Evolutionary conservation across 2,329 filamentous ascomycete species (phyloP), one percentile per base, ranked within the genome.

Genomic region (Xylaria sp.): DNA sequence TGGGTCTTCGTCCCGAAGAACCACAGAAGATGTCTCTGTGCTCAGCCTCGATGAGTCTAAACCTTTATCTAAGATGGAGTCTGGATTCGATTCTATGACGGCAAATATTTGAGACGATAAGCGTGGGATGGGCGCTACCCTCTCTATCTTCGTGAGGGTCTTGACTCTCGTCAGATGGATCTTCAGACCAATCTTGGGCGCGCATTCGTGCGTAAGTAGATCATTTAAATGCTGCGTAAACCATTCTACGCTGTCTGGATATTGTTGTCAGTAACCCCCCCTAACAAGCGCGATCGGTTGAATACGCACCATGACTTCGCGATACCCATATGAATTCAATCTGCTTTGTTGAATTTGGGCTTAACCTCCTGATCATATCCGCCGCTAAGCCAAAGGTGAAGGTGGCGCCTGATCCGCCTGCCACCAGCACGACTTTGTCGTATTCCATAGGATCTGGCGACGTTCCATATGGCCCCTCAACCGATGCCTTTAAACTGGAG

Each of bases 351-450:
- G 79, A 78, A 40, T 77, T 75, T 48, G 81, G 75, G 0, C 75
- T 75, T 76, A 85, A 79, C 55, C 82, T 81, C 69, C 80, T 79
- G 5, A 85, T 78, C 66, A 85, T 79, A 68, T 85, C 83, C 8
- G 82, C 75, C 1, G 82, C 83, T 42, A 86, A 77, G 5, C 84
- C 84, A 66, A 86, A 85, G 0, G 84, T 85, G 75, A 90, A 91
- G 35, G 85, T 89, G 1, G 86, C 88, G 1, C 89, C 88, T 60
- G 86, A 87, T 4, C 88, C 89, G 13, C 88, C 88, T 3, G 87
- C 86, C 44, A 90, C 81, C 48, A 90, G 78, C n/a, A 90, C 79
- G 6, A 89, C 81, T 70, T 85, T 86, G 74, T 90, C 86, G 68
- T 83, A 87, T 16, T 81, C 78, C 62, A 82, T 80, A 0, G 86